Base-by-base conservation (phyloP, 2,329 filamentous ascomycete genomes). In the Penicillium concentricum region DNA sequence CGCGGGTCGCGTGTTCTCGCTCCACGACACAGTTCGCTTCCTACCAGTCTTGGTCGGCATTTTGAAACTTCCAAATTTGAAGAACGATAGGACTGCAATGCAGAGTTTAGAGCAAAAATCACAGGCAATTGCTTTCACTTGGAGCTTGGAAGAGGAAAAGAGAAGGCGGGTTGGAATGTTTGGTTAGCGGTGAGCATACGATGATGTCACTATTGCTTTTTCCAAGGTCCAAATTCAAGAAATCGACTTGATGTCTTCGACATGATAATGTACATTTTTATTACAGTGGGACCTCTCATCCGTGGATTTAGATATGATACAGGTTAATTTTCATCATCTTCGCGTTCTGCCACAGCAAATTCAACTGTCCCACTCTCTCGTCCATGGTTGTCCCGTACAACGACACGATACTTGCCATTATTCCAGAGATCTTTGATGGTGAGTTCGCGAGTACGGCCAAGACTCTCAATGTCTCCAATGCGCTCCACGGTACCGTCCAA, bases 371-470 rank as follows among this genome's bases (percentile, higher is more conserved):
- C 79, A 38, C 73, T 76, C 61, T 79, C 73, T 34, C 73, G 73
- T 16, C 81, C 82, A 60, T 75, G 78, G 45, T 68, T 66, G 66
- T 83, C 78, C 54, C 70, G 69, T 59, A 79, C 78, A 41, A 76
- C 73, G 59, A 93, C 82, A 60, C 85, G 82, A 70, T 96, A 97
- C 72, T 88, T 88, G 2, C 92, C 92, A 13, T 90, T 87, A 32
- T 92, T 79, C 69, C 94, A 93, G 38, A 97, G 80, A 73, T 97
- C 94, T 78, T 99, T 99, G 62, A 96, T 90, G 1, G 96, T 95
- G 51, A 99, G 74, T 76, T 99, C 94, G 60, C 93, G 86, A n/a
- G 94, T 99, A 61, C 94, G 82, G 35, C 92, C 93, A 60, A 99
- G 81, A 68, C 88, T 92, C 79, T 99, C 94, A 70, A 99, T 99